A percentile compares a stretch with the other conserved stretches of the same genome.
These are phyloP conservation scores for Syzygium jambos DNA, from an alignment of 345 rosid genomes.

Conservation along the genomic window DNA sequence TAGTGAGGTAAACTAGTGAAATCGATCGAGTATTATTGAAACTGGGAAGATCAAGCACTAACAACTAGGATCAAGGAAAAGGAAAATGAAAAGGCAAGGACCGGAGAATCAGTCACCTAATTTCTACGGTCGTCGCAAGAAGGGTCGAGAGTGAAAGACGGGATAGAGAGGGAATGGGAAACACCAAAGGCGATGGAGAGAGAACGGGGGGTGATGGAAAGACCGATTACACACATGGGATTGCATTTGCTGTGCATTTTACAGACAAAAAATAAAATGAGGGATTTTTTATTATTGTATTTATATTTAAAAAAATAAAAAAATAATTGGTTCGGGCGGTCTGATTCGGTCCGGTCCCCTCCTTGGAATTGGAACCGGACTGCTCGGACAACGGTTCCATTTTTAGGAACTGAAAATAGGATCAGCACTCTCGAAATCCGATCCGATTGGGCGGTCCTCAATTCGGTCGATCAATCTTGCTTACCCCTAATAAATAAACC, in stretches of 20 bases:
- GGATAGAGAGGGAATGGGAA: neutral
- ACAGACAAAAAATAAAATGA: neutral
- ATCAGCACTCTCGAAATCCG: fast-evolving
- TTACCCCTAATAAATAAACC: too few relatives aligned
- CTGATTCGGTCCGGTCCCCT: neutral
- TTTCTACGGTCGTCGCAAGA: neutral
- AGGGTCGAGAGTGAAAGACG: neutral
- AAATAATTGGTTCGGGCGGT: too few relatives aligned
- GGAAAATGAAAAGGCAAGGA: neutral
- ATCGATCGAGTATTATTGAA: too few relatives aligned
- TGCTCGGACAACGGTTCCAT: fast-evolving
- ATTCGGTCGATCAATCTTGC: neutral
- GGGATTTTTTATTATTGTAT: neutral
- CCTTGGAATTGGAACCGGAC: fast-evolving
- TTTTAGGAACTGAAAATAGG: neutral
- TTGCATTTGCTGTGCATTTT: neutral
- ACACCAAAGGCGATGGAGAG: neutral
- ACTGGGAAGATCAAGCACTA: too few relatives aligned
- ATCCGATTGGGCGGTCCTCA: fast-evolving
- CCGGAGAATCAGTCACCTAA: conserved; percentile 6
- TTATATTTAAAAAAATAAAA: too few relatives aligned
- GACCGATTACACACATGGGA: neutral
- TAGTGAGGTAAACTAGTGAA: too few relatives aligned
- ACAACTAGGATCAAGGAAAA: too few relatives aligned
- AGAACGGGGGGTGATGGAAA: neutral